Base-by-base conservation (phyloP, 495 filamentous ascomycete species). In the Xylaria longipes region DNA sequence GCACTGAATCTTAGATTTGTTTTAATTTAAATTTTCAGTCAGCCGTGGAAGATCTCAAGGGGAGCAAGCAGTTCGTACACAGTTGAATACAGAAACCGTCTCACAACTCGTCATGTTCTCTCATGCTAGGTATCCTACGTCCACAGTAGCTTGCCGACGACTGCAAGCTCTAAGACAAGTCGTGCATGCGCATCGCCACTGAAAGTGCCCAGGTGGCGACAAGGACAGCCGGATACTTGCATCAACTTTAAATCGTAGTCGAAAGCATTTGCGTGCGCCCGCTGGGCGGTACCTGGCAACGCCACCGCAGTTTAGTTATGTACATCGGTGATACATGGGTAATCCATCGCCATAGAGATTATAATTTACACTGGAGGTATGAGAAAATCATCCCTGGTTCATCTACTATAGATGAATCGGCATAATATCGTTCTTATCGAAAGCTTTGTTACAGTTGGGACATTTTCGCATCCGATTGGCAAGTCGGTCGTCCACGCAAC, bases 401-500 rank as follows among this genome's bases (percentile, higher is more conserved):
- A 46, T n/a, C 25, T 35, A 60, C 70, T 84, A 86, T 75, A 87
- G 76, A 72, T 88, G 88, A 57, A 88, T 87, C 41, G 85, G 75
- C 92, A 97, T 94, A 70, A 91, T 88, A 80, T 99, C 96, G 72
- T 91, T 93, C 74, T 89, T 90, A 71, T 95, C 94, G 77, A 99
- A 99, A 2, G 94, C 89, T 80, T 90, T 90, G 79, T 91, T 92
- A 84, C 96, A 99, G 75, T 91, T 95, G 6, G 96, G 96, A 76
- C 96, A 99, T 81, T 98, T 98, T 69, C 96, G 89, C 78, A 93
- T 94, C 43, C 96, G 92, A 70, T 95, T 96, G 11, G 87, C 85
- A 64, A 97, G 89, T 63, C 94, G 91, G 76, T 95, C 91, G 65
- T 97, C 93, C 33, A 97, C 91, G 77, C 96, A 99, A 33, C 89